Base-by-base conservation (phyloP, 2,329 filamentous ascomycete genomes). In the Aspergillus ruber region DNA sequence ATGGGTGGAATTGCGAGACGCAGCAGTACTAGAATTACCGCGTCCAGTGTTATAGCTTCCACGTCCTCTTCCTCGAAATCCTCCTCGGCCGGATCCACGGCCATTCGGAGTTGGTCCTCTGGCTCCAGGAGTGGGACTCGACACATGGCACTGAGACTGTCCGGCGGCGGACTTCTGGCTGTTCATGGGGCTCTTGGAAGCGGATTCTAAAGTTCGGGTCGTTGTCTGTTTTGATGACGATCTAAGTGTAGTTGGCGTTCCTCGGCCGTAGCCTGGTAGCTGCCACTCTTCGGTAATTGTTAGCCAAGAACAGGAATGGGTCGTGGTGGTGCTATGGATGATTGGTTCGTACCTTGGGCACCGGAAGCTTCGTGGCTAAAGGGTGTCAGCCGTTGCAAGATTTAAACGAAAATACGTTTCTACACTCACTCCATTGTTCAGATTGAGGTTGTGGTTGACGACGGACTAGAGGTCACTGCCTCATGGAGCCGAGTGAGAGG, bases 301-400 rank as follows among this genome's bases (percentile, higher is more conserved):
- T 43, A 43, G 25, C 2, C 6, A 17, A 13, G 12, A 21, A 8
- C 13, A 20, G 17, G 13, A 13, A n/a, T 12, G 17, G 20, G 23
- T 32, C 10, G 15, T 45, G 10, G 10, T 45, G 15, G 13, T 25
- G 13, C 18, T 42, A 7, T 18, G 6, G 13, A 21, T n/a, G 13
- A 25, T 42, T 20, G 39, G 23, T n/a, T 43, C 42, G 42, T 56
- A 60, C 59, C 59, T 53, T 56, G 48, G 9, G 59, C 59, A 15
- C 54, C 57, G 7, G 48, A 54, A 13, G 50, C 50, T 40, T 62
- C 59, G 21, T 55, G 50, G 27, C 59, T 62, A 23, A 39, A 15
- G 13, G 29, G 9, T 29, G 12, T 50, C 39, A 52, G 47, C 23
- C 12, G 25, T 9, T 43, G 20, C 27, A 13, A 33, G 38, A 12